Evolutionary conservation across 2,329 filamentous ascomycete species (phyloP).

Genomic region (Arthrobotrys sphaeroides): DNA sequence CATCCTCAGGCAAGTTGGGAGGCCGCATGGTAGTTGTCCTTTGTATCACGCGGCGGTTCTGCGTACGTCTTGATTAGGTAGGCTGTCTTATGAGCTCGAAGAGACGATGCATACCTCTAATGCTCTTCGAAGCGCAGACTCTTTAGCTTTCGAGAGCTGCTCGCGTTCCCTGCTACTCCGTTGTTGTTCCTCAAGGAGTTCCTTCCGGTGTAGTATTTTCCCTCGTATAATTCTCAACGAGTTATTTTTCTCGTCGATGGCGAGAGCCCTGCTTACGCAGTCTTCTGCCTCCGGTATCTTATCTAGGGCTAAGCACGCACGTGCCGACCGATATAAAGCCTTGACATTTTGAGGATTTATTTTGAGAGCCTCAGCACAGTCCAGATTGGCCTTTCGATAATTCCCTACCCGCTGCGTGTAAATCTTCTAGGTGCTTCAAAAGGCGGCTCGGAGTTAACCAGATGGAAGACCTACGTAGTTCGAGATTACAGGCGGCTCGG

Average conservation of each 20-base stretch:
- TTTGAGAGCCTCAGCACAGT: slow-evolving; percentile 81
- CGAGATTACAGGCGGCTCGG: slow-evolving; percentile 87
- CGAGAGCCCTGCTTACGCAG: slow-evolving; percentile 77
- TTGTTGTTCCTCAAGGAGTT: slow-evolving; percentile 69
- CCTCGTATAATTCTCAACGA: slow-evolving; percentile 71
- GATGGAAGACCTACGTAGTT: slow-evolving; percentile 69
- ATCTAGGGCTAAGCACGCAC: slow-evolving; percentile 79
- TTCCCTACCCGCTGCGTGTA: slow-evolving; percentile 69
- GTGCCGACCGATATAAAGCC: slow-evolving; percentile 85
- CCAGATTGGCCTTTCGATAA: slow-evolving; percentile 83
- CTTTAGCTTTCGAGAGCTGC: slow-evolving; percentile 66
- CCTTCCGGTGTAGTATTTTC: slow-evolving; percentile 72
- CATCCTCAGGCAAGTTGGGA: slow-evolving; percentile 84
- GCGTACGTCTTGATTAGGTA: neutral
- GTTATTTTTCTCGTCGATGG: slow-evolving; percentile 75
- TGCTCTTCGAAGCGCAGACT: slow-evolving; percentile 71
- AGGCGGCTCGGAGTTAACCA: neutral
- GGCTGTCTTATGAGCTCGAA: neutral
- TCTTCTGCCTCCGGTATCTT: slow-evolving; percentile 83
- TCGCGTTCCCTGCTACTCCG: slow-evolving; percentile 66
- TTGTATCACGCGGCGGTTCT: slow-evolving; percentile 27
- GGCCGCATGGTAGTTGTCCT: slow-evolving; percentile 61
- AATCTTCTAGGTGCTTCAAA: slow-evolving; percentile 39
- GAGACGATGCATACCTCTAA: slow-evolving; percentile 70
- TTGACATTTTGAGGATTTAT: slow-evolving; percentile 86